Evolutionary conservation across 305 asterid genomes (phyloP).

Genomic region (Fraxinus platypoda): DNA sequence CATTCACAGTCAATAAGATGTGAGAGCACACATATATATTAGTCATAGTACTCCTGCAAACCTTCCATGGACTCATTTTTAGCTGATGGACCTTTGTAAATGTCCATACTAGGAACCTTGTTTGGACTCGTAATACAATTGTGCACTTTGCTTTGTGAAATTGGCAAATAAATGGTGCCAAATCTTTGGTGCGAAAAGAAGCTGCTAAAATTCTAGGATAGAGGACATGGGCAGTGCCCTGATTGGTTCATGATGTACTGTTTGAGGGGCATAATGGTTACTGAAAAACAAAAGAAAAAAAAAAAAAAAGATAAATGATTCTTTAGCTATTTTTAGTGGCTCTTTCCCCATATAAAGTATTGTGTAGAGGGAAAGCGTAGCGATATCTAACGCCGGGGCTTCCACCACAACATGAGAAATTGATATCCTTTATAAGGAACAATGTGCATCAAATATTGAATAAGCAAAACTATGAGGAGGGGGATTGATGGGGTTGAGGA

Average conservation of each 20-base stretch:
- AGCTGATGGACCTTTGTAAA: neutral
- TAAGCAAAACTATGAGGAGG: neutral
- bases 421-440: neutral
- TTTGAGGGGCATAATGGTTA: neutral
- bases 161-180: neutral
- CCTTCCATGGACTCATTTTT: constrained; percentile 11
- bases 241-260: neutral
- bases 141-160: neutral
- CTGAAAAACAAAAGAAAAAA: neutral
- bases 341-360: neutral
- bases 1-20: neutral
- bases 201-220: constrained; percentile 8
- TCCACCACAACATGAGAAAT: neutral
- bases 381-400: neutral
- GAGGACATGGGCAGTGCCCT: neutral
- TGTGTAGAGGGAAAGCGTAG: neutral
- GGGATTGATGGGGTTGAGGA: neutral
- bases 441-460: neutral
- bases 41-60: neutral
- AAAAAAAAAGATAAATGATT: neutral
- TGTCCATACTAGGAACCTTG: neutral
- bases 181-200: neutral
- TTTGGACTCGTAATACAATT: neutral
- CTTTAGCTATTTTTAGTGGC: neutral
- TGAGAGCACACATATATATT: neutral